phyloP scores from a whole-genome alignment of 805 yeast genomes.

The Wickerhamiella spandovensis region DNA sequence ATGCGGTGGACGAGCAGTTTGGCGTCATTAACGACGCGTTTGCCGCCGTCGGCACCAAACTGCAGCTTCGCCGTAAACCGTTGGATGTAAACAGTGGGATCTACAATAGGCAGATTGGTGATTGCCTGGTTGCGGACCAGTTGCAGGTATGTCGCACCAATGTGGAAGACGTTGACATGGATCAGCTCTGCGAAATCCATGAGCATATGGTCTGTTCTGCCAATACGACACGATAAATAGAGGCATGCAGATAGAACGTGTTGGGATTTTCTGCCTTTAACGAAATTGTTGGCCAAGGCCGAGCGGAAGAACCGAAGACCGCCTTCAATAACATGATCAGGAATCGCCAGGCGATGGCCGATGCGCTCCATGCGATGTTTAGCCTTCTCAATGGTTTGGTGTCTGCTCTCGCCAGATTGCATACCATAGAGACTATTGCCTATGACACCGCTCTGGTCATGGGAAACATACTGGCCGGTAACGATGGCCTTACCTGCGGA shows the following conservation, averaged over 20 bases:
- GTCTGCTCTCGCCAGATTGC: constrained; percentile 53
- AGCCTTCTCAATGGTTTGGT: constrained; percentile 79
- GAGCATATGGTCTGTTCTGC: constrained; percentile 84
- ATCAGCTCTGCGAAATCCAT: constrained; percentile 86
- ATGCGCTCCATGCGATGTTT: constrained; percentile 64
- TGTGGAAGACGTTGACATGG: constrained; percentile 82
- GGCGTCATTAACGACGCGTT: constrained; percentile 78
- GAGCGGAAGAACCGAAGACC: constrained; percentile 82
- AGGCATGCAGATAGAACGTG: constrained; percentile 92
- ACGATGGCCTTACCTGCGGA: constrained; percentile 91
- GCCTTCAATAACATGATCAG: constrained; percentile 73
- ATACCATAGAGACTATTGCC: constrained; percentile 44
- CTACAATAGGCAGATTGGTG: constrained; percentile 70
- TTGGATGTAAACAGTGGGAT: constrained; percentile 85
- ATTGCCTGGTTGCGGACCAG: constrained; percentile 80
- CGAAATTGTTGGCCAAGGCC: constrained; percentile 79
- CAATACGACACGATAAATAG: constrained; percentile 87
- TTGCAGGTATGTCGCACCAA: constrained; percentile 91
- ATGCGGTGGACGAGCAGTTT: constrained; percentile 74
- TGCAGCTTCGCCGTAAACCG: constrained; percentile 83
- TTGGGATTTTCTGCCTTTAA: constrained; percentile 93
- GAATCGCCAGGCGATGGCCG: constrained; percentile 64
- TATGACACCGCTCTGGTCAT: constrained; percentile 63
- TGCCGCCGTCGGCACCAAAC: constrained; percentile 47
- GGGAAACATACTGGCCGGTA: constrained; percentile 85